Base-by-base conservation (phyloP, 139 green algal species). In the Nannochloris sp. region DNA sequence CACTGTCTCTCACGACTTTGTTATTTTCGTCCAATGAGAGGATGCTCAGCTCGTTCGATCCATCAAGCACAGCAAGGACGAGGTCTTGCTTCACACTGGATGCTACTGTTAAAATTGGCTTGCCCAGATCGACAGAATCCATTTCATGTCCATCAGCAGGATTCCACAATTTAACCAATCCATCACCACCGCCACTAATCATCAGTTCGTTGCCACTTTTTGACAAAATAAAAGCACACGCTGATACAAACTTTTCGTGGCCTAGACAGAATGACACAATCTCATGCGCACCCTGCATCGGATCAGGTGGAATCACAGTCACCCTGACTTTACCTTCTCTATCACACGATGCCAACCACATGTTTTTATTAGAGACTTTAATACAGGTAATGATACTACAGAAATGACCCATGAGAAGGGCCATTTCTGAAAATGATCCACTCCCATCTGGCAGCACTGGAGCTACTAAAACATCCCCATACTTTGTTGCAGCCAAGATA, bases 201-300 rank as follows among this genome's bases (percentile, higher is more conserved):
- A 95, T 51, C 50, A 84, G 64, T 49, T 65, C 62, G 40, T 56
- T 43, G 46, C 65, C 30, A 20, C 8, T 26, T 11, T 12, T 28
- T 6, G 45, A 14, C 4, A 20, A 46, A 14, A 86, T 66, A 56
- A 87, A 94, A 2, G 77, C 70, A 4, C 62, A 62, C 44, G 65
- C 78, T 1, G 78, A 80, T 2, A 89, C 86, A 69, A 87, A 94
- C 8, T 71, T 59, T 6, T 65, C 78, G 80, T 95, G 88, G 26
- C 88, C 88, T 12, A 96, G 60, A 77, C 88, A 95, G 63, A 85
- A 91, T 63, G 43, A 75, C 76, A 95, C 84, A 60, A 96, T 91
- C 37, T 91, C 82, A 51, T 82, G 82, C 0, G 80, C 76, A 13
- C 85, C 87, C 51, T 81, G 64, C 59, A 72, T 49, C 3, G 61